Percentiles rank a stretch among this genome's conserved stretches.
Evolutionary conservation across 345 rosid genomes (phyloP).

Genomic region (Turritis glabra): DNA sequence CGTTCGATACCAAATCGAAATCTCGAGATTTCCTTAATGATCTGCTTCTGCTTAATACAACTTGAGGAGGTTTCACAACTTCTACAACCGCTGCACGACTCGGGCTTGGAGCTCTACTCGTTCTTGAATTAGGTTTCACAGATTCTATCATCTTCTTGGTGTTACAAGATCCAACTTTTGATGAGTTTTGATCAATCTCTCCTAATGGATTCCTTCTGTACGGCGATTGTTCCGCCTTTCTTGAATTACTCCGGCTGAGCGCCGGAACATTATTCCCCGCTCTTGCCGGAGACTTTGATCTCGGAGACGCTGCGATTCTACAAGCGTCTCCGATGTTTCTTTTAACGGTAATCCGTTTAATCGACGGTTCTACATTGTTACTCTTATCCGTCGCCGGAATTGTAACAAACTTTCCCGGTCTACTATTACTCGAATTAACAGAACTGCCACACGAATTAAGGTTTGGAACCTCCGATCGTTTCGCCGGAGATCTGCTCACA

Average conservation of each 20-base stretch:
- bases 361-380: constrained; percentile 35
- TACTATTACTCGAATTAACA: constrained; percentile 5
- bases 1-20: constrained; percentile 44
- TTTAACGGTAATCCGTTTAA: constrained; percentile 63
- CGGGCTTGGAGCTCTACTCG: constrained; percentile 29
- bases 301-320: constrained; percentile 60
- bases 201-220: constrained; percentile 64
- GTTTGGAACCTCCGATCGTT: constrained; percentile 50
- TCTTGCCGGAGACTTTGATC: constrained; percentile 60
- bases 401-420: constrained; percentile 75
- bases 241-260: constrained; percentile 49
- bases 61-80: constrained; percentile 35
- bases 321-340: constrained; percentile 55
- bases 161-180: constrained; percentile 21
- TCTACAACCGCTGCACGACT: neutral
- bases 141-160: constrained; percentile 32
- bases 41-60: constrained; percentile 57
- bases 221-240: constrained; percentile 79
- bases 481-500: constrained; percentile 79
- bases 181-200: constrained; percentile 65
- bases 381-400: constrained; percentile 74
- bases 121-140: neutral
- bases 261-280: constrained; percentile 46
- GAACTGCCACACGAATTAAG: constrained; percentile 18
- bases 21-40: constrained; percentile 70